Evolutionary conservation across 2,329 filamentous ascomycete species (phyloP), one percentile per base, ranked within the genome.

Genomic region (Venturia asperata): DNA sequence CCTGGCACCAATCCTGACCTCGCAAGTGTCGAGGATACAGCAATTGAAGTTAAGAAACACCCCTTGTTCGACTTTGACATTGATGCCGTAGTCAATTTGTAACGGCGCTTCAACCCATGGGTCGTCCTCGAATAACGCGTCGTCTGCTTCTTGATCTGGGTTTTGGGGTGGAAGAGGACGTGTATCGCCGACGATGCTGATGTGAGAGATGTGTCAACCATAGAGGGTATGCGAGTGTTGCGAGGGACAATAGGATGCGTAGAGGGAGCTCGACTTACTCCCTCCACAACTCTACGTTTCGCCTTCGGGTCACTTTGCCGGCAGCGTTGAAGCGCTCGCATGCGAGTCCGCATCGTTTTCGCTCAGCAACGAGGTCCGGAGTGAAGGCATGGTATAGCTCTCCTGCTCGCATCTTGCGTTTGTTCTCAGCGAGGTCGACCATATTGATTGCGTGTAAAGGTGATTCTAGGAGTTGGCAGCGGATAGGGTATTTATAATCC

Each of bases 11-110:
- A 96, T 85, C 0, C 81, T 86, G 65, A 95, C 88, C 37, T 80
- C 76, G 73, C 87, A 89, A 1, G 89, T 92, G 73, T 96, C 92
- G 39, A 95, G 78, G 72, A 91, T 89, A 6, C 85, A 87, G 70
- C 84, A 87, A 75, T 91, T 87, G 73, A 82, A 86, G 76, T 89
- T 96, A 73, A 96, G 82, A 71, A 87, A 94, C 17, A 90, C 89
- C 64, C 86, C 85, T 56, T 83, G 77, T 21, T 89, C 91, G 9
- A 92, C 74, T 65, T 81, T 83, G 58, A 93, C 79, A 68, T 94
- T 92, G 70, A 82, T 87, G 3, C 91, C 91, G 70, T 94, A 93
- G 75, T 95, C 91, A 67, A 88, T 82, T 58, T 81, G 83, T 64
- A 94, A 79, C 0, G 90, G 90, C 0, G 82, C 76, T 67, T 90